phyloP scores from a whole-genome alignment of 192 early-diverging fungal genomes.

The Phycomyces nitens region DNA sequence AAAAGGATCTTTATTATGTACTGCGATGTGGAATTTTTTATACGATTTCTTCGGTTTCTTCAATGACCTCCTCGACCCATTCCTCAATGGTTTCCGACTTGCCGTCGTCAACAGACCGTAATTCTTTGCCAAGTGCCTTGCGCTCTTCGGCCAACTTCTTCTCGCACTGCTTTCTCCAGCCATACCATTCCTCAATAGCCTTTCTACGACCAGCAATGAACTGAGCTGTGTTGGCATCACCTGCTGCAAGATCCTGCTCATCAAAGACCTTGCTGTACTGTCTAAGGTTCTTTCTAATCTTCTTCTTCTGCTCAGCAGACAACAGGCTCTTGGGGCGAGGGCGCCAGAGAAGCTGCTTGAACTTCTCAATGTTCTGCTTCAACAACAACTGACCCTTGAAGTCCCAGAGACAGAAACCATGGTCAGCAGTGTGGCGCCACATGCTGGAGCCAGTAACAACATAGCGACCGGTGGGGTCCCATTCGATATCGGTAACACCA shows the following conservation, averaged over 20 bases:
- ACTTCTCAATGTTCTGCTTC: conserved; percentile 70
- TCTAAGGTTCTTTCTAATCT: conserved; percentile 89
- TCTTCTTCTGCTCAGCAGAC: conserved; percentile 73
- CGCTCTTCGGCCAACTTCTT: conserved; percentile 56
- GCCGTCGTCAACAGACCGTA: conserved; percentile 49
- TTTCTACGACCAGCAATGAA: conserved; percentile 71
- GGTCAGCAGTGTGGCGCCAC: conserved; percentile 82
- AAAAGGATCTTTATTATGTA: neutral
- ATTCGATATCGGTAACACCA: conserved; percentile 92
- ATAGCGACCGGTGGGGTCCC: conserved; percentile 98
- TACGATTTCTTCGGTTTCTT: conserved; percentile 75
- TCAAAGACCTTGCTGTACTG: conserved; percentile 87
- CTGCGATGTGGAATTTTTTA: conserved; percentile 47
- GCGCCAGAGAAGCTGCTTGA: conserved; percentile 96
- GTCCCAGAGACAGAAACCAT: conserved; percentile 91
- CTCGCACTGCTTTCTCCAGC: conserved; percentile 71
- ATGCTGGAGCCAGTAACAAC: conserved; percentile 81
- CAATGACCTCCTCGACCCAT: conserved; percentile 84
- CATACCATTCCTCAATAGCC: conserved; percentile 80
- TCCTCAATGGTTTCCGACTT: conserved; percentile 78
- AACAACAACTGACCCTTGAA: conserved; percentile 80
- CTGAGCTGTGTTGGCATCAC: conserved; percentile 68
- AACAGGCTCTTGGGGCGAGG: conserved; percentile 87
- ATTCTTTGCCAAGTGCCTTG: conserved; percentile 50
- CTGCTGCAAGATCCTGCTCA: conserved; percentile 76